A percentile compares a stretch with the other conserved stretches of the same genome.
These are phyloP conservation scores for Agroathelia rolfsii DNA, from an alignment of 1,284 basidiomycete genomes.

Conservation along the genomic window DNA sequence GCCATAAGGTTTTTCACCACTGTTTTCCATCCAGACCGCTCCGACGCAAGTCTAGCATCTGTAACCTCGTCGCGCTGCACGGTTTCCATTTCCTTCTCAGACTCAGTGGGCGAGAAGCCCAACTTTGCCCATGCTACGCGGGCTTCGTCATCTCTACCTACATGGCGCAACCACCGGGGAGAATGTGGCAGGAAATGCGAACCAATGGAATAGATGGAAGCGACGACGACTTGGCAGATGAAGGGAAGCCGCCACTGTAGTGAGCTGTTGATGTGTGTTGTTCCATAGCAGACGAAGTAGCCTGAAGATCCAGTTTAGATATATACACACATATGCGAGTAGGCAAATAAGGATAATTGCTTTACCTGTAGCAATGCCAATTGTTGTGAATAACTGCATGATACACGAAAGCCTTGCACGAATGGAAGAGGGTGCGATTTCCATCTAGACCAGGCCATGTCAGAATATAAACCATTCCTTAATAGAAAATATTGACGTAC, in stretches of 20 bases:
- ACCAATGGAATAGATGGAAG: constrained; percentile 31
- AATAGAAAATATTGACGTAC: too few relatives aligned
- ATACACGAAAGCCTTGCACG: constrained; percentile 33
- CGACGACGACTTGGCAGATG: constrained; percentile 29
- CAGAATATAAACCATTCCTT: too few relatives aligned
- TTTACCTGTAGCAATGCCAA: constrained; percentile 30
- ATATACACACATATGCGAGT: background rate
- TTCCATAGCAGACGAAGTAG: constrained; percentile 42
- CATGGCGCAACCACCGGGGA: constrained; percentile 38
- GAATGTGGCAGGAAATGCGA: constrained; percentile 42
- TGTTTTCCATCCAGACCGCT: too few relatives aligned
- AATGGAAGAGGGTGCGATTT: constrained; percentile 32
- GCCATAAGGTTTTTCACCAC: constrained; percentile 15
- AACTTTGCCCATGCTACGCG: constrained; percentile 20
- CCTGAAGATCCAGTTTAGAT: constrained; percentile 23
- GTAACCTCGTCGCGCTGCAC: constrained; percentile 16
- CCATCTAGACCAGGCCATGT: too few relatives aligned
- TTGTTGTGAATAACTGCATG: constrained; percentile 34
- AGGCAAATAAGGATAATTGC: constrained; percentile 1
- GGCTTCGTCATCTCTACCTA: constrained; percentile 32
- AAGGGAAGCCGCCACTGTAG: constrained; percentile 42
- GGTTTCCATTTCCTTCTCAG: constrained; percentile 21
- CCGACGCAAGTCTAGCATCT: too few relatives aligned
- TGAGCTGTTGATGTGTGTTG: constrained; percentile 25
- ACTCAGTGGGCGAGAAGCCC: constrained; percentile 20